Percentiles rank a stretch among this genome's conserved stretches.
phyloP scores from a whole-genome alignment of 1,139 yeast species.

The Meyerozyma sp. region DNA sequence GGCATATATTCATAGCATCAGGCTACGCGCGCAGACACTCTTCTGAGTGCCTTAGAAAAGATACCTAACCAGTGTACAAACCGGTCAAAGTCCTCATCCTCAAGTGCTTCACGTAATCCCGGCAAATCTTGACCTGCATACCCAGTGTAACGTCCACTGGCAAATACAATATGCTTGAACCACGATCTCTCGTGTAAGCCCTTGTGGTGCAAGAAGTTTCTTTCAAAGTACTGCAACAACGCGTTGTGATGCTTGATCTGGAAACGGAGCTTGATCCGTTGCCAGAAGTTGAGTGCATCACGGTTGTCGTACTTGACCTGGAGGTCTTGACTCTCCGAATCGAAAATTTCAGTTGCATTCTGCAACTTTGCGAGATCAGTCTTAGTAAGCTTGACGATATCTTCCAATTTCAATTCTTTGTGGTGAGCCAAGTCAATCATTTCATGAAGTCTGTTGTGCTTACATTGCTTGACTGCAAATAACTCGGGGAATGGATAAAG shows the following conservation, averaged over 20 bases:
- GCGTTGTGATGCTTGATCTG: slow-evolving; percentile 35
- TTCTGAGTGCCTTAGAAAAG: slow-evolving; percentile 31
- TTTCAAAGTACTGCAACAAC: slow-evolving; percentile 52
- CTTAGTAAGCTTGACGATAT: slow-evolving; percentile 21
- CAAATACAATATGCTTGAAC: slow-evolving; percentile 82
- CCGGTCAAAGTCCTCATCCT: slow-evolving; percentile 53
- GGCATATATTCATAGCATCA: not conserved
- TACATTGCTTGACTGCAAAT: slow-evolving; percentile 13
- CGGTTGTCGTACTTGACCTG: slow-evolving; percentile 31
- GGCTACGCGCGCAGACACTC: slow-evolving; percentile 13
- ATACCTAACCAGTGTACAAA: slow-evolving; percentile 56
- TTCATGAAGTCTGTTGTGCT: slow-evolving; percentile 11
- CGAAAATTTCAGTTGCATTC: slow-evolving; percentile 30
- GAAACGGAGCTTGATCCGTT: slow-evolving; percentile 33
- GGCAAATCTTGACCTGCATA: slow-evolving; percentile 82
- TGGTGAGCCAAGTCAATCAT: slow-evolving; percentile 10
- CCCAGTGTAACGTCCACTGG: slow-evolving; percentile 82
- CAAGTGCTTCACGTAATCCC: slow-evolving; percentile 73
- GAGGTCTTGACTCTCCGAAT: slow-evolving; percentile 26
- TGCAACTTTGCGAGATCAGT: slow-evolving; percentile 22
- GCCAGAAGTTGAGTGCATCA: slow-evolving; percentile 32
- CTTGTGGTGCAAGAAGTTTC: slow-evolving; percentile 54
- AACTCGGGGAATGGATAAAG: slow-evolving; percentile 22
- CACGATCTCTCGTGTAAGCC: slow-evolving; percentile 72
- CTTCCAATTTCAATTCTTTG: slow-evolving; percentile 21